A percentile compares a stretch with the other conserved stretches of the same genome.
These are phyloP conservation scores for Xanthoconium purpureum DNA, from an alignment of 768 basidiomycete genomes.

Conservation along the genomic window DNA sequence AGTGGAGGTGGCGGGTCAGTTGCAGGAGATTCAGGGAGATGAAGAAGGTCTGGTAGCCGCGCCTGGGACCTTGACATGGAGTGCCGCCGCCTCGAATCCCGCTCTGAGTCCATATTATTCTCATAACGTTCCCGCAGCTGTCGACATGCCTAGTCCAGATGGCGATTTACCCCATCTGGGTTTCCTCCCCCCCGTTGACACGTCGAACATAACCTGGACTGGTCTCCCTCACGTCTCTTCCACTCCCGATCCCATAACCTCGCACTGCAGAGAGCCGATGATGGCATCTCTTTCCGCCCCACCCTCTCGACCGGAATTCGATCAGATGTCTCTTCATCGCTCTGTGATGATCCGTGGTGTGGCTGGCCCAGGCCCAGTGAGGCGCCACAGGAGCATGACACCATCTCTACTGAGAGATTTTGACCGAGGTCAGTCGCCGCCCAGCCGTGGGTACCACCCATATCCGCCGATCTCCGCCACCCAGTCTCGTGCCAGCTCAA, in stretches of 20 bases:
- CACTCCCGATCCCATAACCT: conserved; percentile 20
- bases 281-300: conserved; percentile 53
- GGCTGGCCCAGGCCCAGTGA: conserved; percentile 64
- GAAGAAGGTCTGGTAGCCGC: conserved; percentile 53
- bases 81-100: conserved; percentile 12
- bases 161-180: conserved; percentile 19
- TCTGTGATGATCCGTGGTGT: conserved; percentile 29
- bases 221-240: conserved; percentile 15
- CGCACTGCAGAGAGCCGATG: conserved; percentile 43
- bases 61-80: conserved; percentile 17
- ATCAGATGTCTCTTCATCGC: conserved; percentile 36
- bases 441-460: conserved; percentile 54
- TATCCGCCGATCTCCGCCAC: conserved; percentile 37
- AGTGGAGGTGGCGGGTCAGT: conserved; percentile 55
- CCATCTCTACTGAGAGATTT: conserved; percentile 57
- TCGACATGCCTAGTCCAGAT: conserved; percentile 19
- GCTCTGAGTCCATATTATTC: conserved; percentile 24
- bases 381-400: conserved; percentile 76
- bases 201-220: conserved; percentile 26
- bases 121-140: conserved; percentile 13
- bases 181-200: conserved; percentile 22
- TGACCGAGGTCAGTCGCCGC: conserved; percentile 46
- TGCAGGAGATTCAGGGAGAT: conserved; percentile 55
- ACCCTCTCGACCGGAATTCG: conserved; percentile 65
- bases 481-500: conserved; percentile 31